phyloP scores from a whole-genome alignment of 1,284 basidiomycete genomes.

The Trichosporon inkin region DNA sequence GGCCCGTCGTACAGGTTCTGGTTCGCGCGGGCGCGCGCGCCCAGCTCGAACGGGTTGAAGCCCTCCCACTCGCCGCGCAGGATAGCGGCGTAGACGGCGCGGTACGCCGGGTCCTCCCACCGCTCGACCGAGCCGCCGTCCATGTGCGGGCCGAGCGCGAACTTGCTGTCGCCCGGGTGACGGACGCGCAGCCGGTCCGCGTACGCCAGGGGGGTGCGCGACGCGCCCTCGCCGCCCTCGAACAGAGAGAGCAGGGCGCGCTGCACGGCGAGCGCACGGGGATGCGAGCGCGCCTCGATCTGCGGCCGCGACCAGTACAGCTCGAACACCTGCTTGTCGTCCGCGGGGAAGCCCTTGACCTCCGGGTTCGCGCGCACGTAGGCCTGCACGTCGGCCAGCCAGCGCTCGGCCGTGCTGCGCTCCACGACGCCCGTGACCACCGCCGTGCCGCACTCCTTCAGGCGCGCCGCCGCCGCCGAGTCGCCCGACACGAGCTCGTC shows the following conservation, averaged over 20 bases:
- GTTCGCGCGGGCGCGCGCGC: constrained; percentile 32
- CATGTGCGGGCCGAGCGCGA: constrained; percentile 68
- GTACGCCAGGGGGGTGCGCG: constrained; percentile 63
- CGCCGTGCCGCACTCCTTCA: constrained; percentile 60
- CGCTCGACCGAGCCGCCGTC: constrained; percentile 71
- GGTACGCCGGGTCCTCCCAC: constrained; percentile 68
- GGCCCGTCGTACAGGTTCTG: constrained; percentile 47
- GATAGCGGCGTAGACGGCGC: constrained; percentile 59
- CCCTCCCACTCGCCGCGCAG: constrained; percentile 59
- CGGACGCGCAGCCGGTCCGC: constrained; percentile 72
- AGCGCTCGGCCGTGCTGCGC: constrained; percentile 56
- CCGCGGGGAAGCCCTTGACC: constrained; percentile 60
- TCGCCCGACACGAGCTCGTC: constrained; percentile 54
- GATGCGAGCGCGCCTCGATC: constrained; percentile 66
- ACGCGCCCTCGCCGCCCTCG: constrained; percentile 52
- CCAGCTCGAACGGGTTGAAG: constrained; percentile 46
- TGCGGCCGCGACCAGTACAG: constrained; percentile 64
- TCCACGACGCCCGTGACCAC: constrained; percentile 62
- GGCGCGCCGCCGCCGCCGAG: constrained; percentile 50
- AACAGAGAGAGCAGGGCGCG: constrained; percentile 61
- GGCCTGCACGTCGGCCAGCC: constrained; percentile 59
- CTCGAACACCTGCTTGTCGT: constrained; percentile 68
- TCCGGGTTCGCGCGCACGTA: constrained; percentile 58
- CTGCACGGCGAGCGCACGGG: constrained; percentile 60
- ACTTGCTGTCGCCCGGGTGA: constrained; percentile 64